phyloP scores from a whole-genome alignment of 176 grass and related monocot genomes.

The Lolium rigidum region DNA sequence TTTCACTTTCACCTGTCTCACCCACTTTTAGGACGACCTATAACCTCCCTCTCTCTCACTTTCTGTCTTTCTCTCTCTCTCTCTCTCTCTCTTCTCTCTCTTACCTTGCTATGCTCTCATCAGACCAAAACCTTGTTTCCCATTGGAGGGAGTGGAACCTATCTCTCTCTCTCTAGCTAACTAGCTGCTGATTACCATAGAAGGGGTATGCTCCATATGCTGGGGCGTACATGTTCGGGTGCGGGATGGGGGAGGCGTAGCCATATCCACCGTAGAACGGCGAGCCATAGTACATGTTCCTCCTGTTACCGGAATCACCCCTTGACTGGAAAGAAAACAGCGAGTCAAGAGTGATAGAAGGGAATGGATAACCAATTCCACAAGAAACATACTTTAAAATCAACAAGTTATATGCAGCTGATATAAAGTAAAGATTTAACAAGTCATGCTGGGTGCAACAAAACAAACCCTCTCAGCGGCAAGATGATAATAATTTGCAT shows the following conservation, averaged over 20 bases:
- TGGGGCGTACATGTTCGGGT: constrained; percentile 66
- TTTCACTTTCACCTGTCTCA: constrained; percentile 44
- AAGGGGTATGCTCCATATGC: constrained; percentile 65
- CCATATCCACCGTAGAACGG: constrained; percentile 68
- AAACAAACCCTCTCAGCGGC: background rate
- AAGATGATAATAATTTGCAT: background rate
- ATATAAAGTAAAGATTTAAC: background rate
- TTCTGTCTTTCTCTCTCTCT: background rate
- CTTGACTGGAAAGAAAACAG: constrained; percentile 55
- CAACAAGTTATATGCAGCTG: background rate
- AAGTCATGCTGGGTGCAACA: background rate
- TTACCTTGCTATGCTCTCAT: constrained; percentile 49
- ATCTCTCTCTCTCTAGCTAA: constrained; percentile 57
- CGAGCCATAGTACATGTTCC: constrained; percentile 71
- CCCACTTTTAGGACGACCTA: constrained; percentile 52
- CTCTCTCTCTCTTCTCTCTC: constrained; percentile 21
- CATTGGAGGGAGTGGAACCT: constrained; percentile 36
- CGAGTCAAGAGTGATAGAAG: background rate
- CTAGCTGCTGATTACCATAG: constrained; percentile 69
- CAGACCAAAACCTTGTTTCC: constrained; percentile 64
- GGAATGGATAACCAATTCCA: background rate
- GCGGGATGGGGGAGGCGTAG: constrained; percentile 53
- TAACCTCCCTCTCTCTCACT: background rate
- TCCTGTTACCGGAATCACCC: constrained; percentile 52
- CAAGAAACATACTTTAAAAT: background rate